A percentile compares a stretch with the other conserved stretches of the same genome.
These are phyloP conservation scores for Termitomyces sp. DNA, from an alignment of 768 basidiomycete species.

Conservation along the genomic window DNA sequence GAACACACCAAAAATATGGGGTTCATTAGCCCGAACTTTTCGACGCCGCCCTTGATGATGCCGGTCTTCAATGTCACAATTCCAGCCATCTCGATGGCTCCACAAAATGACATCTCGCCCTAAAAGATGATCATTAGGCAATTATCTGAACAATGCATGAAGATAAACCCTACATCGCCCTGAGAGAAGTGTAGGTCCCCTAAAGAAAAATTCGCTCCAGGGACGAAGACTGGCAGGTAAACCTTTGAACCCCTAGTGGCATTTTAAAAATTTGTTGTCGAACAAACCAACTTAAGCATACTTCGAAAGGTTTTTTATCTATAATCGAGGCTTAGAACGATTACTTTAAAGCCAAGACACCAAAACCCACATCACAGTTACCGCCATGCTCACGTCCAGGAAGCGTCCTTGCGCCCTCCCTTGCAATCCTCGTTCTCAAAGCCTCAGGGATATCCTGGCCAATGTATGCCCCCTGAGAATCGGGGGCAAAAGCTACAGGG, in stretches of 20 bases:
- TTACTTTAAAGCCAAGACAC: not conserved
- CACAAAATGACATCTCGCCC: constrained; percentile 72
- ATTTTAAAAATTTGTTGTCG: not conserved
- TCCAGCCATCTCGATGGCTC: constrained; percentile 78
- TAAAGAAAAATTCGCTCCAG: constrained; percentile 73
- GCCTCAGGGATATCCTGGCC: constrained; percentile 54
- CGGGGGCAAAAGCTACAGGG: constrained; percentile 61
- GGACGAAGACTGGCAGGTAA: constrained; percentile 73
- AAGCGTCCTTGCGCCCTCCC: constrained; percentile 67
- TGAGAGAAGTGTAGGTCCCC: constrained; percentile 79
- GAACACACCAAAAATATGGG: constrained; percentile 63
- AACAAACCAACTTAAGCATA: constrained; percentile 12
- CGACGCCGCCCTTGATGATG: constrained; percentile 68
- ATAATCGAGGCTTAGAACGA: not conserved
- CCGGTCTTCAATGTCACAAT: constrained; percentile 66
- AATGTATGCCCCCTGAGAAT: constrained; percentile 54
- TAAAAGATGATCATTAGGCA: constrained; percentile 13
- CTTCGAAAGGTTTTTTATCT: constrained; percentile 74
- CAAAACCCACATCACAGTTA: constrained; percentile 55
- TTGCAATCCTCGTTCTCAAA: constrained; percentile 44
- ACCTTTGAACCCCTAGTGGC: constrained; percentile 54
- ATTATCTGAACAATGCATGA: not conserved
- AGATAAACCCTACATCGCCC: constrained; percentile 44
- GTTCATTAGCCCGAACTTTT: constrained; percentile 68
- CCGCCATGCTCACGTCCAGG: constrained; percentile 79